Percentiles rank a stretch among this genome's conserved stretches.
Evolutionary conservation across 306 rosid genomes (phyloP).

Genomic region (Carpinus viminea): DNA sequence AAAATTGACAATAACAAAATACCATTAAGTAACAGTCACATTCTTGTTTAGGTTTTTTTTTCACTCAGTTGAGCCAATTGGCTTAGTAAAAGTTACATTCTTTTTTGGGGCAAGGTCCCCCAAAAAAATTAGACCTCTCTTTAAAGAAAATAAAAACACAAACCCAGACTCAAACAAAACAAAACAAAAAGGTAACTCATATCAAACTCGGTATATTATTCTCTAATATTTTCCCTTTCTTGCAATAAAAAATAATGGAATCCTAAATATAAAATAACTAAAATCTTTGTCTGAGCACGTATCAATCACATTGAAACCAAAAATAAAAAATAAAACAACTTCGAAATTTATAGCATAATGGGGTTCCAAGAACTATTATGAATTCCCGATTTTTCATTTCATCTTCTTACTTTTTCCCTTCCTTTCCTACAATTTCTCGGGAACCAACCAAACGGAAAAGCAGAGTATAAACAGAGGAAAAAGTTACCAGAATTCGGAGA

Average conservation of each 20-base stretch:
- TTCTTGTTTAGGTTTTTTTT: background rate
- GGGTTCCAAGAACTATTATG: background rate
- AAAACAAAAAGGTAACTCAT: background rate
- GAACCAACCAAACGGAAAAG: constrained; percentile 2
- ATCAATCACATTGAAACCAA: background rate
- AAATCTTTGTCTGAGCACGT: background rate
- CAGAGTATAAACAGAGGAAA: background rate
- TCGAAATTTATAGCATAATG: background rate
- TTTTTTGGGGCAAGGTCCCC: too few species aligned
- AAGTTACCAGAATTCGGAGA: constrained; percentile 76
- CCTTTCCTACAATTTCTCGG: background rate
- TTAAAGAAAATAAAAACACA: background rate
- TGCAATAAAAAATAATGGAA: background rate
- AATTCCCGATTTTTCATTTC: background rate
- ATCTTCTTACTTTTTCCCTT: background rate
- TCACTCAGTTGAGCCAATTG: background rate
- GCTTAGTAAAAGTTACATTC: background rate
- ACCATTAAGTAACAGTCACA: background rate
- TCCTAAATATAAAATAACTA: background rate
- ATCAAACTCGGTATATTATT: background rate
- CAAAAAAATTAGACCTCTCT: background rate
- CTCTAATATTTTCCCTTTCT: background rate
- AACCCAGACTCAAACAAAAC: background rate
- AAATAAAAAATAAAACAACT: background rate
- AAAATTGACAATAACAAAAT: background rate